Evolutionary conservation across 2,329 filamentous ascomycete species (phyloP).

Genomic region (Claviceps sp.): DNA sequence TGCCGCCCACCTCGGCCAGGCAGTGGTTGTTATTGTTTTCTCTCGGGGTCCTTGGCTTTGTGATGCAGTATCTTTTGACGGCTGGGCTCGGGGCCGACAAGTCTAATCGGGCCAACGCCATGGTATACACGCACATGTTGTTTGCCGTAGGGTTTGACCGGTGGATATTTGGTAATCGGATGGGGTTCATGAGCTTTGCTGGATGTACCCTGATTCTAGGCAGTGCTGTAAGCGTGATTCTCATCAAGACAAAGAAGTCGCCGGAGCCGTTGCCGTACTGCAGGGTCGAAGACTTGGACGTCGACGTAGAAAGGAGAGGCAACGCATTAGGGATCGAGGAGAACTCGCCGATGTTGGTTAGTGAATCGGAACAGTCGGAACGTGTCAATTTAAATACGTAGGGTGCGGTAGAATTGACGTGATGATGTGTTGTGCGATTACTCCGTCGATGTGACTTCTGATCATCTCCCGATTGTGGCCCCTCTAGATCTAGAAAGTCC

Average conservation of each 20-base stretch:
- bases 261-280: conserved; percentile 17
- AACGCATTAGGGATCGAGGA: conserved; percentile 21
- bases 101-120: conserved; percentile 41
- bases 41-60: conserved; percentile 61
- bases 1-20: conserved; percentile 23
- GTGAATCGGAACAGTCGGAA: conserved; percentile 15
- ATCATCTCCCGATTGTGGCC: no score
- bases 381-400: not conserved
- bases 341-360: conserved; percentile 26
- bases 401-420: not conserved
- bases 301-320: conserved; percentile 18
- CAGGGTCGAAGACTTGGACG: conserved; percentile 14
- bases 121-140: conserved; percentile 46
- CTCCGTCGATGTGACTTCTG: no score
- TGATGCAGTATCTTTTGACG: conserved; percentile 79
- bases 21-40: conserved; percentile 57
- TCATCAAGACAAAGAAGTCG: conserved; percentile 24
- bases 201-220: conserved; percentile 41
- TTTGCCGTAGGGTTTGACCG: conserved; percentile 40
- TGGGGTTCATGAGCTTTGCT: conserved; percentile 34
- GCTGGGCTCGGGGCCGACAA: conserved; percentile 61
- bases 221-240: conserved; percentile 36
- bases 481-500: no score
- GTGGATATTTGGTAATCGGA: conserved; percentile 37
- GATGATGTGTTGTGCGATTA: no score